A percentile compares a stretch with the other conserved stretches of the same genome.
Evolutionary conservation across 1,139 yeast species (phyloP).

Genomic region (Yamadazyma buinensis): DNA sequence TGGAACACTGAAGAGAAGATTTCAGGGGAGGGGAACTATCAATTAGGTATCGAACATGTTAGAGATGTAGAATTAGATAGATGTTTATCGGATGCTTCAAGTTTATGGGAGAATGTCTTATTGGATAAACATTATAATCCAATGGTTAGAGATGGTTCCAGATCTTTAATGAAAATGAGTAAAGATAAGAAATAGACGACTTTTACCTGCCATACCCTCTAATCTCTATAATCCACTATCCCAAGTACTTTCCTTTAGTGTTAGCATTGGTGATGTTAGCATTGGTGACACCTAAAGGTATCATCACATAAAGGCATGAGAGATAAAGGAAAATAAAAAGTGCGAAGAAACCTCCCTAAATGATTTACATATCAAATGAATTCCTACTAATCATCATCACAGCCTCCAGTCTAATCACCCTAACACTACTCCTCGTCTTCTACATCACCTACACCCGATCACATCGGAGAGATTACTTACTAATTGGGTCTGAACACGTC

Average conservation of each 20-base stretch:
- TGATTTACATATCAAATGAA: neutral
- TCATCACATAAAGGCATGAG: too few relatives aligned
- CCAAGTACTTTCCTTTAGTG: too few relatives aligned
- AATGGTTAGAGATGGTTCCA: conserved; percentile 53
- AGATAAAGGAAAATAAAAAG: too few relatives aligned
- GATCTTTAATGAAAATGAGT: conserved; percentile 43
- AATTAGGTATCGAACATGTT: conserved; percentile 56
- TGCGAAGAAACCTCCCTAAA: too few relatives aligned
- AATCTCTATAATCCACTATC: too few relatives aligned
- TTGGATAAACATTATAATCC: conserved; percentile 82
- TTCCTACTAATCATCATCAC: neutral
- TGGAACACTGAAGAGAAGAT: conserved; percentile 87
- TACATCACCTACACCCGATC: too few relatives aligned
- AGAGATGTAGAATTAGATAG: conserved; percentile 60
- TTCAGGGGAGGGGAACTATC: conserved; percentile 61
- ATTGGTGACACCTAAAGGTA: too few relatives aligned
- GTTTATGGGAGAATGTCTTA: conserved; percentile 81
- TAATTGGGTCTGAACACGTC: conserved; percentile 17
- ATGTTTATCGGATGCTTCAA: conserved; percentile 82
- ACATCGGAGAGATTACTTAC: conserved; percentile 15
- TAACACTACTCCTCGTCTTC: neutral
- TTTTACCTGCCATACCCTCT: neutral
- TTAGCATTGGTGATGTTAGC: too few relatives aligned
- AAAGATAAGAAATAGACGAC: conserved; percentile 13
- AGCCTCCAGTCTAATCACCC: neutral